Evolutionary conservation across 2,329 filamentous ascomycete species (phyloP).

Genomic region (Monilinia laxa): DNA sequence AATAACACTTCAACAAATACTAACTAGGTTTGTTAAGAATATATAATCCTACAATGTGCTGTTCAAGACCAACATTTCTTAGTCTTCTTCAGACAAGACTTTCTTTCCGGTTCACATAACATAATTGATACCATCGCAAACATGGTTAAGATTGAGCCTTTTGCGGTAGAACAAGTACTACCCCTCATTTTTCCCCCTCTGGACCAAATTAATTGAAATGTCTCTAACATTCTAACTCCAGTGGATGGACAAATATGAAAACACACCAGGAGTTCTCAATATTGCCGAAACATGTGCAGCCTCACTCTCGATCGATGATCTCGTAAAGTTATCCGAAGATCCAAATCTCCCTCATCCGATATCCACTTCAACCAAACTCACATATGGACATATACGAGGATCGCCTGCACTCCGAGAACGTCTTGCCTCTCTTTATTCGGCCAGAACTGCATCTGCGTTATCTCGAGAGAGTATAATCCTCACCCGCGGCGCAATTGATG

Average conservation of each 20-base stretch:
- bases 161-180: conserved; percentile 66
- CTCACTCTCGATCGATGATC: conserved; percentile 69
- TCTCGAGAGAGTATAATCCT: conserved; percentile 67
- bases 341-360: conserved; percentile 46
- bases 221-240: conserved; percentile 37
- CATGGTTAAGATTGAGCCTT: conserved; percentile 61
- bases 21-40: conserved; percentile 25
- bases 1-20: no score
- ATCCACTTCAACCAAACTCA: conserved; percentile 59
- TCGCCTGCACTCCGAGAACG: conserved; percentile 62
- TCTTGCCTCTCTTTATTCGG: conserved; percentile 64
- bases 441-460: conserved; percentile 48
- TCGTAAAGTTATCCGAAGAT: conserved; percentile 59
- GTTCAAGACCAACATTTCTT: conserved; percentile 24
- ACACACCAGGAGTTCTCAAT: conserved; percentile 59
- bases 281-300: conserved; percentile 78
- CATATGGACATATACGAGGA: conserved; percentile 72
- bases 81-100: conserved; percentile 13
- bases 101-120: no score
- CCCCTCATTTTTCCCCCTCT: background rate
- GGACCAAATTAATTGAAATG: conserved; percentile 19
- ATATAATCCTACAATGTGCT: conserved; percentile 22
- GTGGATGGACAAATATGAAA: conserved; percentile 65
- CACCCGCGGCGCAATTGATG: conserved; percentile 76
- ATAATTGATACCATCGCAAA: conserved; percentile 21